Conservation (phyloP, 1,284 basidiomycete genomes). For the Coniophora puteana region DNA sequence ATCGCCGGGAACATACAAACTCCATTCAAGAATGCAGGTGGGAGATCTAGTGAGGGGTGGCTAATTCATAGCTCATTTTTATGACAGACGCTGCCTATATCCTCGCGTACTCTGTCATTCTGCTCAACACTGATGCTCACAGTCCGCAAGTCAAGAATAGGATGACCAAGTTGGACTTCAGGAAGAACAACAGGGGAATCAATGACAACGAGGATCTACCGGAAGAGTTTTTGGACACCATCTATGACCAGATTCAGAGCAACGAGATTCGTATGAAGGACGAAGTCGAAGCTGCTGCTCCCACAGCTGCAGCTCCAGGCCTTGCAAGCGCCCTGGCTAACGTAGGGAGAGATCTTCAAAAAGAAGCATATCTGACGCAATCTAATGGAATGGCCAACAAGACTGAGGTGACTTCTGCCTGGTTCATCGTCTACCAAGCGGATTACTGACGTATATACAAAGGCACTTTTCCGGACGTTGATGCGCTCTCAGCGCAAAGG, state of each 20-base stretch:
- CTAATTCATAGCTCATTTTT: slow-evolving; percentile 14
- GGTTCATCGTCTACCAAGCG: background rate
- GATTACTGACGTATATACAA: slow-evolving; percentile 7
- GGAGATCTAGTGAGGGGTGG: slow-evolving; percentile 4
- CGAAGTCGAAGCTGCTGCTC: slow-evolving; percentile 69
- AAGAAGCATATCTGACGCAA: slow-evolving; percentile 91
- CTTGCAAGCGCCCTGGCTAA: slow-evolving; percentile 79
- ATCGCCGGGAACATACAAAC: slow-evolving; percentile 83
- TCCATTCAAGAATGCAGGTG: slow-evolving; percentile 81
- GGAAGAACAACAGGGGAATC: slow-evolving; percentile 93
- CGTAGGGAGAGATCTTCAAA: slow-evolving; percentile 89
- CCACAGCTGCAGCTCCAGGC: slow-evolving; percentile 58
- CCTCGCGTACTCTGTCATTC: slow-evolving; percentile 88
- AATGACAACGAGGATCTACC: slow-evolving; percentile 88
- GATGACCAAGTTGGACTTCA: slow-evolving; percentile 89
- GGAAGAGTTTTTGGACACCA: slow-evolving; percentile 72
- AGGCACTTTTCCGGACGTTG: slow-evolving; percentile 89
- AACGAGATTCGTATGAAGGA: slow-evolving; percentile 99
- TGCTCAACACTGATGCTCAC: slow-evolving; percentile 96
- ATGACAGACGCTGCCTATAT: slow-evolving; percentile 86
- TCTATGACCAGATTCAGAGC: slow-evolving; percentile 86
- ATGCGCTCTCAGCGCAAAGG: slow-evolving; percentile 84
- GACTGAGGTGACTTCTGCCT: slow-evolving; percentile 66
- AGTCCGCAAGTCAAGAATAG: slow-evolving; percentile 90
- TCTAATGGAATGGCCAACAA: slow-evolving; percentile 94